These are phyloP conservation scores for Thymus mandschuricus DNA, from an alignment of 257 asterid genomes.

Conservation along the genomic window DNA sequence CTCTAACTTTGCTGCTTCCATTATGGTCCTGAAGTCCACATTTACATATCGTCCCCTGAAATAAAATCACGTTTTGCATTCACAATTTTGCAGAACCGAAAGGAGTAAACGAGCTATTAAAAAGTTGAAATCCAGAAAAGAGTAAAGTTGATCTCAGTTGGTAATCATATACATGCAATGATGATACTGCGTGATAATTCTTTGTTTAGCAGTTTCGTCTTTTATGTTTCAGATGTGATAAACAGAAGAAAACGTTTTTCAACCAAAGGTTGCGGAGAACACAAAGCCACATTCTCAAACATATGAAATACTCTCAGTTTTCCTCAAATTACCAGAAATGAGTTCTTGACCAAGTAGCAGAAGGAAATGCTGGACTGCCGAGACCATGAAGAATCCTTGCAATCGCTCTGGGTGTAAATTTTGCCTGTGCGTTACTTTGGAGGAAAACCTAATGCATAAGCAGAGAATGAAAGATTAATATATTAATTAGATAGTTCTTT, in stretches of 20 bases:
- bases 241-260: not conserved
- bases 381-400: constrained; percentile 95
- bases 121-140: not conserved
- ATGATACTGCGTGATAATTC: not conserved
- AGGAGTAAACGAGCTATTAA: not conserved
- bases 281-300: not conserved
- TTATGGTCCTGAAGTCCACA: constrained; percentile 70
- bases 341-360: constrained; percentile 86
- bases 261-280: not conserved
- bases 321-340: constrained; percentile 79
- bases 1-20: constrained; percentile 86
- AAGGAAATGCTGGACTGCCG: constrained; percentile 86
- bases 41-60: constrained; percentile 88
- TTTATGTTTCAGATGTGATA: not conserved
- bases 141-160: not conserved
- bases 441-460: constrained; percentile 73
- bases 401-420: constrained; percentile 88
- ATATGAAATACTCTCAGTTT: not conserved
- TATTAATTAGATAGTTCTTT: not conserved
- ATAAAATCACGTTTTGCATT: constrained; percentile 21
- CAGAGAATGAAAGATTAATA: constrained; percentile 32
- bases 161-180: too few relatives aligned
- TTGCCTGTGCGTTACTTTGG: constrained; percentile 78
- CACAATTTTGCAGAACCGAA: not conserved
- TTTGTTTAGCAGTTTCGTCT: not conserved